Evolutionary conservation across 768 basidiomycete species (phyloP), one percentile per base, ranked within the genome.

Genomic region (Auriscalpium orientale): DNA sequence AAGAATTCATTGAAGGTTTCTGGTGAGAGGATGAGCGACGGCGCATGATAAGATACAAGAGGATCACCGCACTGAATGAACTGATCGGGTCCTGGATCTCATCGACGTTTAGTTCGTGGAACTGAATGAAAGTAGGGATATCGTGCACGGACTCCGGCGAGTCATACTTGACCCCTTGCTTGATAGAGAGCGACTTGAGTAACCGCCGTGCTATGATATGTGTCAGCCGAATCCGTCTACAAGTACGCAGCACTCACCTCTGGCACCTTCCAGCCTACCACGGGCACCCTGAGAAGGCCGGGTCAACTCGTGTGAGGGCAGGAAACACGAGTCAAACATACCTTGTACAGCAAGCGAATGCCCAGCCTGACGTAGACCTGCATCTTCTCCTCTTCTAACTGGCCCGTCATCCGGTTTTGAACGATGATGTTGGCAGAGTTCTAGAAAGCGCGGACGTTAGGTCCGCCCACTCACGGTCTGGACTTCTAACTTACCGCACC

Each of bases 381-480:
- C 93, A 98, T 99, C 76, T 98, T 98, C 74, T 98, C 95, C 71
- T 99, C 95, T 66, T 94, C 89, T 56, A 98, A 68, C 68, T 91
- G 89, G 0, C 95, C 95, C 0, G 91, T 94, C 69, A 83, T 70
- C 13, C 95, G 79, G 67, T 98, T 94, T 72, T 98, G 95, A 1
- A 99, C 95, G 56, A 98, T 92, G 62, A 99, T 97, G 67, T 99
- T 99, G 22, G 94, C 95, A 52, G 92, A 95, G 65, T 99, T 97
- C 89, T 91, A 49, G 5, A 13, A 46, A 9, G 13, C 43, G 11
- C 16, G 12, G 21, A 3, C 15, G 56, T 61, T 51, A 6, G 1
- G 35, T 18, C 28, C 8, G 16, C 44, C 22, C 13, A 6, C 12
- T 46, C 33, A 56, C 8, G 8, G 12, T 54, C 35, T 2, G 38